These are phyloP conservation scores for Aspergillus steynii DNA, from an alignment of 495 filamentous ascomycete genomes.

Conservation along the genomic window DNA sequence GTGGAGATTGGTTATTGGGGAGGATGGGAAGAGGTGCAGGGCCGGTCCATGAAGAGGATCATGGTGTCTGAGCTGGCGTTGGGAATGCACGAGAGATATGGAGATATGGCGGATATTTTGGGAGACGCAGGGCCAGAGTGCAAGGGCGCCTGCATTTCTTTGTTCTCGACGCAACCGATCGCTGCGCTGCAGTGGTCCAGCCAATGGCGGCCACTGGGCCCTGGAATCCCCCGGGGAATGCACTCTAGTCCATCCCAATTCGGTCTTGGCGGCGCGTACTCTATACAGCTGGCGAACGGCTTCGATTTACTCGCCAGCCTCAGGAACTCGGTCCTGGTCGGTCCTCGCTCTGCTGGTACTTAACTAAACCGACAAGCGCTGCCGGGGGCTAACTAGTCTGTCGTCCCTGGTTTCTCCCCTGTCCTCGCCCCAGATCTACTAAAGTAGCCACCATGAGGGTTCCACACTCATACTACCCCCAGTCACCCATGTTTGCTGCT, in stretches of 20 bases:
- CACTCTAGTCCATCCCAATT: too few species aligned
- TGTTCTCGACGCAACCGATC: not conserved
- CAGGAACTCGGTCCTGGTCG: too few species aligned
- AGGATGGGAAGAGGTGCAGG: not conserved
- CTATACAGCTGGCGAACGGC: not conserved
- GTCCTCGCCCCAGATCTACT: too few species aligned
- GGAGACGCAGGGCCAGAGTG: not conserved
- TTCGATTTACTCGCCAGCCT: not conserved
- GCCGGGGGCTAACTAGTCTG: too few species aligned
- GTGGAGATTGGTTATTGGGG: not conserved
- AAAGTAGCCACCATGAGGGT: too few species aligned
- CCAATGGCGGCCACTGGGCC: not conserved
- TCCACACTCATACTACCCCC: too few species aligned
- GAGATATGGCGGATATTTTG: not conserved
- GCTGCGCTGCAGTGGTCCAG: too few species aligned
- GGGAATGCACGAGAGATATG: not conserved
- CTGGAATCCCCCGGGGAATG: too few species aligned
- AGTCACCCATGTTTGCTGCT: not conserved
- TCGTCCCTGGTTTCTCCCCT: too few species aligned
- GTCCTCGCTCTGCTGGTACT: too few species aligned
- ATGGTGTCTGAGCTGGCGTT: not conserved
- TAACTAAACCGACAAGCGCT: too few species aligned
- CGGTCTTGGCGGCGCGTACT: not conserved
- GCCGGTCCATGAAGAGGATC: not conserved
- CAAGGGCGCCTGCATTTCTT: not conserved